These are phyloP conservation scores for Xylaria bambusicola DNA, from an alignment of 495 filamentous ascomycete genomes.

Conservation along the genomic window DNA sequence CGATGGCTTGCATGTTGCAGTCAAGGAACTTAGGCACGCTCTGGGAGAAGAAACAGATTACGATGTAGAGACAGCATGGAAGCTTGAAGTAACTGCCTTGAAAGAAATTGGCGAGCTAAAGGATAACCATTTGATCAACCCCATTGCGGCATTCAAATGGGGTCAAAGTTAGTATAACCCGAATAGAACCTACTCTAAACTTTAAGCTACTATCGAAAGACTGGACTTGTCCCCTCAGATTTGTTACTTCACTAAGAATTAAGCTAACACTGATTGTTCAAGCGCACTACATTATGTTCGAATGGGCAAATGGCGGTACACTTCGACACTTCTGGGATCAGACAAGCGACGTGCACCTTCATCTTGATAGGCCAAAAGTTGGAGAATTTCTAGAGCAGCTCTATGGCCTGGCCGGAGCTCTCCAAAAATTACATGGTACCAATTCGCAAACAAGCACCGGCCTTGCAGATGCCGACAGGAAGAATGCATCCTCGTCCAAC, in stretches of 20 bases:
- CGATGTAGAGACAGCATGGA: constrained; percentile 4
- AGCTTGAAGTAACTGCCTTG: constrained; percentile 16
- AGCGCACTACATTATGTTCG: constrained; percentile 30
- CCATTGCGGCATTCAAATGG: constrained; percentile 25
- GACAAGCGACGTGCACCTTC: neutral
- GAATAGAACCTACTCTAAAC: neutral
- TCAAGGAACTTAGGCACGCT: neutral
- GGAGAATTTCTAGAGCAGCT: constrained; percentile 17
- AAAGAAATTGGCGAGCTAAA: constrained; percentile 13
- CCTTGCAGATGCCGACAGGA: neutral
- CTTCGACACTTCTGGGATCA: constrained; percentile 25
- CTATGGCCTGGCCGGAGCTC: constrained; percentile 17
- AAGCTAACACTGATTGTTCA: neutral
- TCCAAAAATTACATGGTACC: constrained; percentile 5
- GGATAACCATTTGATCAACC: constrained; percentile 19
- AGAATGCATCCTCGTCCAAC: neutral
- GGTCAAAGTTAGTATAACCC: neutral
- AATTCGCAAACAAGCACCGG: neutral
- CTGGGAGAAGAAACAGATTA: neutral
- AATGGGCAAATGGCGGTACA: constrained; percentile 32
- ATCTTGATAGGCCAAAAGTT: neutral
- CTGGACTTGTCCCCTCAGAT: no score
- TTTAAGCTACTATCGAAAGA: neutral
- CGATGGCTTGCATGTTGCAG: neutral
- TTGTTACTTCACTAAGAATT: neutral